Evolutionary conservation across 805 yeast species (phyloP).

Genomic region (Candida coleopterorum): DNA sequence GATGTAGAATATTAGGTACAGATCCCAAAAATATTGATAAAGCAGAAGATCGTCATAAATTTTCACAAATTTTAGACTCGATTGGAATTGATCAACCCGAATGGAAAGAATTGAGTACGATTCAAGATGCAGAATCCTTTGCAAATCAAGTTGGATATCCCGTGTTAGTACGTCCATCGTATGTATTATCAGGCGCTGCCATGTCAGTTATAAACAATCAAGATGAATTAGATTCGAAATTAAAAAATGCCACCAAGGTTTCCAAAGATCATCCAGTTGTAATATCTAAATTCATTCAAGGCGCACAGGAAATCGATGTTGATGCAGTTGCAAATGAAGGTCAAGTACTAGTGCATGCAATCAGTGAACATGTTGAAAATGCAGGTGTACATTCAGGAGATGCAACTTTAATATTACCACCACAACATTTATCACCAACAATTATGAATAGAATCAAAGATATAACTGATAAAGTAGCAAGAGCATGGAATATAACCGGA

Average conservation of each 20-base stretch:
- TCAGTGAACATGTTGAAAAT: conserved; percentile 95
- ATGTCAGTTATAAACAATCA: conserved; percentile 87
- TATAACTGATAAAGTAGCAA: conserved; percentile 89
- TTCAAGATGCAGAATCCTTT: conserved; percentile 78
- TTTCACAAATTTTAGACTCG: conserved; percentile 88
- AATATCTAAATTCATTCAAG: conserved; percentile 90
- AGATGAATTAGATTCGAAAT: conserved; percentile 74
- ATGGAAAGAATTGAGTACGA: conserved; percentile 91
- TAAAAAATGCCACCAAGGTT: conserved; percentile 84
- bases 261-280: conserved; percentile 97
- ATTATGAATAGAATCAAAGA: conserved; percentile 72
- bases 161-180: conserved; percentile 95
- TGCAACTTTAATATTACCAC: conserved; percentile 93
- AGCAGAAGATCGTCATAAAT: conserved; percentile 98
- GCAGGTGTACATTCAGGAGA: conserved; percentile 99
- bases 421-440: conserved; percentile 66
- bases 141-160: conserved; percentile 90
- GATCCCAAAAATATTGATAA: conserved; percentile 91
- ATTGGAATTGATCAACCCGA: conserved; percentile 95
- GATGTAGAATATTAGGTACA: conserved; percentile 90
- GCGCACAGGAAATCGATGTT: conserved; percentile 95
- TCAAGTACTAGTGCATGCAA: conserved; percentile 85
- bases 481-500: conserved; percentile 93
- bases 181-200: conserved; percentile 97
- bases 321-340: conserved; percentile 96